Base-by-base conservation (phyloP, 106 monocot species). In the Phalaenopsis equestris region DNA sequence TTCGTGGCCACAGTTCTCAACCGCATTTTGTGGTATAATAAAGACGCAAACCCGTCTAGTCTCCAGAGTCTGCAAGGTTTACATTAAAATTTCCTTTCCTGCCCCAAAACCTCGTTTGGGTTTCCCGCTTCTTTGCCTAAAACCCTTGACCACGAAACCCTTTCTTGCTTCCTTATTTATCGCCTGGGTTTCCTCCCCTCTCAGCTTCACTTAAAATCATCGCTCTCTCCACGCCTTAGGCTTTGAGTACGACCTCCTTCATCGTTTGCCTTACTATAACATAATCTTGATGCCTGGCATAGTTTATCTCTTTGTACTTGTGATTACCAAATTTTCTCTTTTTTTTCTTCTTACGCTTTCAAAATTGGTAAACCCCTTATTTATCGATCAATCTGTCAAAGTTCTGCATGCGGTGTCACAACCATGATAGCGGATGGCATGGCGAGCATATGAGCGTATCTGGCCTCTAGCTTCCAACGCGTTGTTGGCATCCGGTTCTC, bases 381-480 rank as follows among this genome's bases (percentile, higher is more conserved):
- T 42, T 64, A 8, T 75, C 48, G 37, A 55, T 1, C 87, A 91
- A 89, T 87, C 91, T 21, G 89, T 87, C 55, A 72, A 83, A 41
- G 80, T 85, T 73, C 78, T 91, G 4, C 80, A 87, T 39, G 91
- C 17, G 89, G 91, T 7, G 85, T 91, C 2, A 87, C 91, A 23
- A 89, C 87, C 5, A 79, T 91, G 72, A 80, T 91, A 47, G 89
- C 89, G 15, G 89, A 91, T 57, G 30, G 83, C 12, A n/a, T 78
- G 78, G 89, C 85, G 12, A 91, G 91, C 82, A 57, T 91, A 75
- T 89, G 91, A 19, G 87, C 84, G 21, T 85, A 89, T 58, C 46
- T 86, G 9, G 85, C 89, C 38, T 84, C 87, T 1, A 89, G 82
- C 12, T 84, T 84, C 73, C 55, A 58, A 56, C 24, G 87, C 24